Base-by-base conservation (phyloP, 352 stramenopile genomes). In the Blastocystis sp. region DNA sequence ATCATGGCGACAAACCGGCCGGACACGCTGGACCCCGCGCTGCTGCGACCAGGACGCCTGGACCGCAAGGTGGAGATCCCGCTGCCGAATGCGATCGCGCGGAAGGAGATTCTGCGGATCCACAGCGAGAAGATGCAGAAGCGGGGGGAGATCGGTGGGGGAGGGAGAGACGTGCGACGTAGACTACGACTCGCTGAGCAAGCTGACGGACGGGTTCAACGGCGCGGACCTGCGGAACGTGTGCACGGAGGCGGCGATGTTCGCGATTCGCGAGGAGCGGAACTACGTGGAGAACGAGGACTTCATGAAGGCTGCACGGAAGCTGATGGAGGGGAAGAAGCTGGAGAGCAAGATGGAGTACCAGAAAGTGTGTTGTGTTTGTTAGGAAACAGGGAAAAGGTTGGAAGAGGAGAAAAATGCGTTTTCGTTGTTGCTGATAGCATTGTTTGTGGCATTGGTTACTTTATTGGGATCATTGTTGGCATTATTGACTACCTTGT, bases 61-160 rank as follows among this genome's bases (percentile, higher is more conserved):
- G 96, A 99, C 91, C 92, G 96, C 54, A 99, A 99, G 89, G 98
- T 99, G 89, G 96, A 99, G 90, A 99, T 99, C 87, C 96, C 96
- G 32, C 90, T 99, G 79, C 97, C 97, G 0, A 99, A 99, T 89
- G 95, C 99, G 89, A 94, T 93, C 21, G 96, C 92, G 51, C 91
- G 94, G 64, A 94, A 99, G 90, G 96, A 99, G 87, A 99, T 99
- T 90, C 90, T 99, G 51, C 98, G 99, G 90, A 99, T 99, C 89
- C 97, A 99, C 90, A 95, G 94, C 0, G 89, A 88, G 4, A 92
- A 92, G 42, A 98, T 99, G 90, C 97, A 95, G 14, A 99, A 98
- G 90, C 93, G 96, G 65, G 96, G 96, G 72, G 96, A 99, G 79
- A 98, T 99, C 86, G 69, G 69, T 79, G 9, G 18, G 24, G 9